Evolutionary conservation across 768 basidiomycete genomes (phyloP).

Genomic region (Mycena pura): DNA sequence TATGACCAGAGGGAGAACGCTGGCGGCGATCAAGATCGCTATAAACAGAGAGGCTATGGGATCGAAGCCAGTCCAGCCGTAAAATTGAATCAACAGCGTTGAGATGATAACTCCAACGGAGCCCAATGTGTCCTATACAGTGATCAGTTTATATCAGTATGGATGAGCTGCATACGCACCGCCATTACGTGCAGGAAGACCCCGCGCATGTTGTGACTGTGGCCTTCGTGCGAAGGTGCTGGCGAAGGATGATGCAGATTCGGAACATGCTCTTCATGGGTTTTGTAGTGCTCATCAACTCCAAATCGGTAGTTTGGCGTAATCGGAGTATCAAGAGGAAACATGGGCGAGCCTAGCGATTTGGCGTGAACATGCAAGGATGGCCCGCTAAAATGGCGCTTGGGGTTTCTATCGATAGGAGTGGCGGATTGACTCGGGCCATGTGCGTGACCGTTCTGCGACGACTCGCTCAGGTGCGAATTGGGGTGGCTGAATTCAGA

Average conservation of each 20-base stretch:
- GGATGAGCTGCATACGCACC: slow-evolving; percentile 48
- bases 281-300: slow-evolving; percentile 58
- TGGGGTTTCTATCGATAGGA: slow-evolving; percentile 28
- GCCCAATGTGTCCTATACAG: slow-evolving; percentile 84
- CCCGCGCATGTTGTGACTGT: slow-evolving; percentile 98
- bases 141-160: neutral
- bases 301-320: slow-evolving; percentile 68
- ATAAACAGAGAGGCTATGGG: slow-evolving; percentile 98
- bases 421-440: neutral
- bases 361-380: slow-evolving; percentile 45
- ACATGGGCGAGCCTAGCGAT: slow-evolving; percentile 23
- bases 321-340: slow-evolving; percentile 55
- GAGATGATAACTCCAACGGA: slow-evolving; percentile 98
- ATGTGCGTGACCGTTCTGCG: slow-evolving; percentile 15
- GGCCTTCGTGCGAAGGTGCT: slow-evolving; percentile 72
- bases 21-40: slow-evolving; percentile 91
- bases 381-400: slow-evolving; percentile 48
- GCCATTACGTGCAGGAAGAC: slow-evolving; percentile 98
- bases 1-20: slow-evolving; percentile 93
- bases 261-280: slow-evolving; percentile 44
- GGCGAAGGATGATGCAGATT: slow-evolving; percentile 61
- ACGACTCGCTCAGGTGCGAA: slow-evolving; percentile 13
- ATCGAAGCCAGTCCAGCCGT: slow-evolving; percentile 99
- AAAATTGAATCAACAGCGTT: slow-evolving; percentile 92
- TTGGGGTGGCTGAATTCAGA: slow-evolving; percentile 17